phyloP scores from a whole-genome alignment of 23 red algal genomes.

The Gracilaria domingensis region DNA sequence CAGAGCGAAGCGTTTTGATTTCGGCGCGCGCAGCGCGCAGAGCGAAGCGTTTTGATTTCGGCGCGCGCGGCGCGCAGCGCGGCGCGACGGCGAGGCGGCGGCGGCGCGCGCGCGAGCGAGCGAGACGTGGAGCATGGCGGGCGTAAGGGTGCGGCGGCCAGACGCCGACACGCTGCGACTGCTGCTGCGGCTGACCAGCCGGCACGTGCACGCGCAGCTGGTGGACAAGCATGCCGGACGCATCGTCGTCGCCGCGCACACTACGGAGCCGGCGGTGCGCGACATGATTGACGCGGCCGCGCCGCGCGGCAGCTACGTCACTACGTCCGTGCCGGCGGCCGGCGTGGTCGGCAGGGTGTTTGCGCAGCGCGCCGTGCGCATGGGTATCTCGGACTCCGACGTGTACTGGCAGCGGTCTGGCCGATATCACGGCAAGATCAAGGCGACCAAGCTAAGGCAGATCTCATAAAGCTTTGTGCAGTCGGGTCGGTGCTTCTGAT shows the following conservation, averaged over 20 bases:
- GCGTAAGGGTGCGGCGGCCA: conserved; percentile 37
- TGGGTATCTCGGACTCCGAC: conserved; percentile 34
- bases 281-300: conserved; percentile 2
- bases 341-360: conserved; percentile 46
- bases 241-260: conserved; percentile 62
- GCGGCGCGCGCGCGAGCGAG: no score
- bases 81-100: not conserved
- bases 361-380: conserved; percentile 36
- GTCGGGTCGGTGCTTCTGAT: no score
- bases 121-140: conserved; percentile 2
- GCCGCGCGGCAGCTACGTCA: conserved; percentile 31
- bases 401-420: no score
- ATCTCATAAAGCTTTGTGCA: no score
- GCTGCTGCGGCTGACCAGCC: conserved; percentile 69
- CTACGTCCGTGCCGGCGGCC: conserved; percentile 64
- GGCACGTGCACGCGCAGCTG: conserved; percentile 86
- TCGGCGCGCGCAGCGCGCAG: no score
- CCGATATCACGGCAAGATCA: no score
- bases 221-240: conserved; percentile 37
- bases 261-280: conserved; percentile 56
- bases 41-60: no score
- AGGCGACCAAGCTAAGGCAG: no score
- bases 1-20: no score
- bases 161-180: conserved; percentile 34
- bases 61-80: no score